A percentile compares a stretch with the other conserved stretches of the same genome.
These are phyloP conservation scores for Pythium myriotylum DNA, from an alignment of 352 stramenopile genomes.

Conservation along the genomic window DNA sequence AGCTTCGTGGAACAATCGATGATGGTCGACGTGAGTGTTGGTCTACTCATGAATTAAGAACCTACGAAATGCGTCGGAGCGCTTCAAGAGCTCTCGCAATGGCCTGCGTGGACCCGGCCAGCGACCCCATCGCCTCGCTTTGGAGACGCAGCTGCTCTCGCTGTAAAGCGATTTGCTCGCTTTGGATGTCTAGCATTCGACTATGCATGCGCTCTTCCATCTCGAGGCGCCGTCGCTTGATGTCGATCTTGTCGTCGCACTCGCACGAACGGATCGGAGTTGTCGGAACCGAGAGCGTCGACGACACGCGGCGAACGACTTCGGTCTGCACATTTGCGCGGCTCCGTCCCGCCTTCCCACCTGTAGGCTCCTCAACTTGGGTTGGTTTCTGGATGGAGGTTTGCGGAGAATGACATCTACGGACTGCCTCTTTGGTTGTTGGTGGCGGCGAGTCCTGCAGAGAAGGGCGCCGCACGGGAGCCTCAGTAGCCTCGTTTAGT, in stretches of 20 bases:
- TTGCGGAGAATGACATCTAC: too few species aligned
- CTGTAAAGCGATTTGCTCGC: constrained; percentile 18
- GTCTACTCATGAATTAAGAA: neutral
- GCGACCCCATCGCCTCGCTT: constrained; percentile 5
- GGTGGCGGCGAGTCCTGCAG: too few species aligned
- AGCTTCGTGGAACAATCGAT: constrained; percentile 26
- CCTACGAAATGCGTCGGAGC: neutral
- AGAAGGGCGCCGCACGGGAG: too few species aligned
- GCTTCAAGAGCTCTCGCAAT: constrained; percentile 16
- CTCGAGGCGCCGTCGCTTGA: constrained; percentile 19
- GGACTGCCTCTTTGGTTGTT: too few species aligned
- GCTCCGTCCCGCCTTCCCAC: constrained; percentile 4
- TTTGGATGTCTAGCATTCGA: constrained; percentile 23
- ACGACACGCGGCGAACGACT: too few species aligned
- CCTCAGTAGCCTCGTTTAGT: too few species aligned
- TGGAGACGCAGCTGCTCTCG: constrained; percentile 22
- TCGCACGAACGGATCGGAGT: neutral
- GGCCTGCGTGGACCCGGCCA: constrained; percentile 17
- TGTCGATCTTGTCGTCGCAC: neutral
- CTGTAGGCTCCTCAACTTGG: neutral
- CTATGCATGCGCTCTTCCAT: constrained; percentile 21
- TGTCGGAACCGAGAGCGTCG: neutral
- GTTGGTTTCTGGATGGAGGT: neutral
- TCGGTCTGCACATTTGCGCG: neutral
- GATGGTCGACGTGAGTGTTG: constrained; percentile 22